Base-by-base conservation (phyloP, 306 rosid species). In the Acacia confusa region DNA sequence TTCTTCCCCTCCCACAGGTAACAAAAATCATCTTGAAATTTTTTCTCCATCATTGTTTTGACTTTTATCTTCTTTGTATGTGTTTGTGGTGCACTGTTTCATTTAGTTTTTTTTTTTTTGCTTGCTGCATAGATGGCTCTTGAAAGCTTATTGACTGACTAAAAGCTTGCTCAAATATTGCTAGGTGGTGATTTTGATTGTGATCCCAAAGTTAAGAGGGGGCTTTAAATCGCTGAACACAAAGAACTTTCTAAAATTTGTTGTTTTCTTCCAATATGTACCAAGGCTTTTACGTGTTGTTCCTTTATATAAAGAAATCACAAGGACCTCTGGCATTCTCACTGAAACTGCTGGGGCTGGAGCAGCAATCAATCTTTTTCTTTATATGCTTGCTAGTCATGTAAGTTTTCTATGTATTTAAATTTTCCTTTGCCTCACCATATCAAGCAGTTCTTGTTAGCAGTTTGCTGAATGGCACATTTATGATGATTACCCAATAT, bases 1-100 rank as follows among this genome's bases (percentile, higher is more conserved):
- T 95, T 83, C 98, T 95, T 79, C 98, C 98, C 70, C 97, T 95
- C 76, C 98, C 97, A 63, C 97, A 95, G 97, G 98, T 90, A 75
- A 81, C 57, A 52, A 19, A 75, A 78, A 77, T 41, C 73, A 73
- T 87, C 34, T 64, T 50, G 17, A 73, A 25, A 19, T 15, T 70
- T 64, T 80, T 5, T 20, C 74, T 24, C n/a, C 14, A 43, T 30
- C 32, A 44, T 24, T 70, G 48, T 70, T 70, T 70, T 70, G 38
- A 61, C 43, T 70, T 63, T 28, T 55, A 22, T 76, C 78, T 67
- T 70, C 32, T 70, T 68, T 70, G 50, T 27, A 6, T 50, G 57
- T 60, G 55, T 48, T 4, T 24, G 25, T 27, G 40, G 38, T 15
- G 32, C 74, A 68, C 11, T 60, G 64, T 75, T 82, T 40, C 40